phyloP scores from a whole-genome alignment of 1,284 basidiomycete genomes.

The Ustilago hordei region DNA sequence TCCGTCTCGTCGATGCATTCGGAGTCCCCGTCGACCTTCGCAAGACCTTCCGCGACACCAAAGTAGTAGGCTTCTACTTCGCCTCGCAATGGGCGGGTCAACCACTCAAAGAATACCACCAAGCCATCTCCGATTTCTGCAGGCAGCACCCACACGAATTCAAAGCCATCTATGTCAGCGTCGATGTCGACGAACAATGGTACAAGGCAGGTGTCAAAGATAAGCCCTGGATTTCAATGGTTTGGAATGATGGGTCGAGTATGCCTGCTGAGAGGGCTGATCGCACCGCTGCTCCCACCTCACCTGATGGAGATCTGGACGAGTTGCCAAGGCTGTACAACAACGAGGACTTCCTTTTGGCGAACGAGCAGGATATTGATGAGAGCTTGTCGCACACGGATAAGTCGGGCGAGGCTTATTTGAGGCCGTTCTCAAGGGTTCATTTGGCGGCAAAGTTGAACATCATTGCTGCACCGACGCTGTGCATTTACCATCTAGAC shows the following conservation, averaged over 20 bases:
- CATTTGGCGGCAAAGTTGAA: conserved; percentile 69
- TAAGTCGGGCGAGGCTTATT: conserved; percentile 65
- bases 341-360: conserved; percentile 69
- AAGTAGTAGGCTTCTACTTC: conserved; percentile 70
- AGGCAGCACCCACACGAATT: conserved; percentile 65
- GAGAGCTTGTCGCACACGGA: conserved; percentile 62
- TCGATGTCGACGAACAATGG: conserved; percentile 67
- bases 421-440: conserved; percentile 70
- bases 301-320: conserved; percentile 27
- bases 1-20: conserved; percentile 66
- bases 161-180: conserved; percentile 69
- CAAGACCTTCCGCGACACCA: conserved; percentile 64
- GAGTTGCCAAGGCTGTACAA: conserved; percentile 54
- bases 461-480: conserved; percentile 68
- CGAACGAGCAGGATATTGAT: conserved; percentile 70
- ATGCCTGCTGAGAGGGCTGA: conserved; percentile 42
- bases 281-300: conserved; percentile 23
- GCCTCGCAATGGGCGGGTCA: conserved; percentile 65
- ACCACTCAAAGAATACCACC: conserved; percentile 58
- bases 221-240: conserved; percentile 69
- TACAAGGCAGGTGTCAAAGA: conserved; percentile 66
- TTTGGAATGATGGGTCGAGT: conserved; percentile 70
- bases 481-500: conserved; percentile 68
- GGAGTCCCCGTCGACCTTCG: conserved; percentile 65
- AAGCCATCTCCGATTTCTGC: conserved; percentile 62